Percentiles rank a stretch among this genome's conserved stretches.
phyloP scores from a whole-genome alignment of 352 stramenopile genomes.

The Pythium utonaiense region DNA sequence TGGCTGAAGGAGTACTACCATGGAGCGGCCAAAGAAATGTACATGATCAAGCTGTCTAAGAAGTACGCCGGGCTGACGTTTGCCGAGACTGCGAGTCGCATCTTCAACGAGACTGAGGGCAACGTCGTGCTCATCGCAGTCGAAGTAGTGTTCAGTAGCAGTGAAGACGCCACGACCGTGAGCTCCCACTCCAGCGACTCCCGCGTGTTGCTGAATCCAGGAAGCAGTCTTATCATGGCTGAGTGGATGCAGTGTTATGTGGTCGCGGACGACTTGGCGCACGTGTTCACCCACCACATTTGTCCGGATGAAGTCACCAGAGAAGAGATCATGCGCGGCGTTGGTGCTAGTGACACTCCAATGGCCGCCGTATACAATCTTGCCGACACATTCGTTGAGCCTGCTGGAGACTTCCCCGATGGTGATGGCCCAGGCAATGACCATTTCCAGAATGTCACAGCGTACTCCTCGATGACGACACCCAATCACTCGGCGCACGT shows the following conservation, averaged over 20 bases:
- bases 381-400: conserved; percentile 53
- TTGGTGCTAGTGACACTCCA: conserved; percentile 14
- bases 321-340: conserved; percentile 36
- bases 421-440: conserved; percentile 23
- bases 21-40: conserved; percentile 81
- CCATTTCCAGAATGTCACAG: conserved; percentile 44
- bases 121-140: conserved; percentile 77
- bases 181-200: conserved; percentile 35
- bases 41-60: conserved; percentile 77
- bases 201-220: conserved; percentile 74
- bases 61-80: conserved; percentile 73
- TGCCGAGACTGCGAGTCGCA: conserved; percentile 43
- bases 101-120: conserved; percentile 67
- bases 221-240: conserved; percentile 64
- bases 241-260: conserved; percentile 84
- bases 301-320: conserved; percentile 41
- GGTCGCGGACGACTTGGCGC: conserved; percentile 76
- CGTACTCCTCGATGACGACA: conserved; percentile 45
- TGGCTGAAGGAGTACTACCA: conserved; percentile 80
- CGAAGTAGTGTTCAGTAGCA: conserved; percentile 59
- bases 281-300: conserved; percentile 52
- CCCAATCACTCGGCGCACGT: conserved; percentile 22
- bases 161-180: conserved; percentile 23
- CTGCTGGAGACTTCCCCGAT: conserved; percentile 1
- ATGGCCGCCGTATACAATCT: conserved; percentile 41